Evolutionary conservation across 2,329 filamentous ascomycete species (phyloP), one percentile per base, ranked within the genome.

Genomic region (Xylaria hypoxylon): DNA sequence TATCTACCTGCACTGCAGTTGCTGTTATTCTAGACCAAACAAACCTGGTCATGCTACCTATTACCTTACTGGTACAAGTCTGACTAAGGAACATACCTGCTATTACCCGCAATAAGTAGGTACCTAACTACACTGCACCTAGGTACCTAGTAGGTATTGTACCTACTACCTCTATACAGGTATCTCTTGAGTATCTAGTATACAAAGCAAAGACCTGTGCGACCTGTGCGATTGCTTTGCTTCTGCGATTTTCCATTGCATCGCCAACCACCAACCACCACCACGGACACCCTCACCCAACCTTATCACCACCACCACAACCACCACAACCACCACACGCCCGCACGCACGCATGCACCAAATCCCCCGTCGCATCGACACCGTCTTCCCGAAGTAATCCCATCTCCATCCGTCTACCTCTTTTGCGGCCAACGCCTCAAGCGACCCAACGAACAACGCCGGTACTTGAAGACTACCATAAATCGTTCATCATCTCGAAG

Each of bases 321-420:
- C 31, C 15, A 19, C 52, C 31, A 24, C 51, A n/a, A 8, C 31
- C 31, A 50, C 45, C 45, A 28, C 44, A 38, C 7, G 15, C 35
- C 13, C 35, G 35, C 28, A 42, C 60, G 22, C 53, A 53, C 59
- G 8, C 55, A 28, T 42, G 33, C 57, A 42, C 13, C 51, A 42
- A 56, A 33, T 19, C 31, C 50, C 35, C 51, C 51, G 57, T 67
- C 64, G 61, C 62, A 65, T 68, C 59, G 19, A 28, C 42, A 22
- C 50, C 53, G 57, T 19, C 55, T 47, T 53, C 56, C 63, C 64
- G 60, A 62, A 62, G 47, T 55, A 59, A 45, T 51, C 56, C 60
- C 67, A 66, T 57, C 59, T 57, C 58, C 52, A 35, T 65, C 51
- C 8, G 38, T 45, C 52, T 31, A 19, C 44, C 7, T 35, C 47